A percentile compares a stretch with the other conserved stretches of the same genome.
phyloP scores from a whole-genome alignment of 345 rosid genomes.

The Aquilaria yunnanensis region DNA sequence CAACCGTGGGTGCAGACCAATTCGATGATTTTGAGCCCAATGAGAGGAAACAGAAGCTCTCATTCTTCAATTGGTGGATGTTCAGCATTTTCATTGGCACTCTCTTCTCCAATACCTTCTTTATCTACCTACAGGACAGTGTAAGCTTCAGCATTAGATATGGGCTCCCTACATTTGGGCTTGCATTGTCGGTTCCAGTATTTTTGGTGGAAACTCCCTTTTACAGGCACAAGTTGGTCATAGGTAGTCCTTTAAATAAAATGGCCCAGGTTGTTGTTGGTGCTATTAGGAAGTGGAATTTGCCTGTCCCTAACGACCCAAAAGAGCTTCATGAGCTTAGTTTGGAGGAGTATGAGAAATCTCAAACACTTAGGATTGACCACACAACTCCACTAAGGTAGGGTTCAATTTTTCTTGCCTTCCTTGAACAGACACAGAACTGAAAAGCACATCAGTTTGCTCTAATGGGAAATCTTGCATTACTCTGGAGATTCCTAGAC shows the following conservation, averaged over 20 bases:
- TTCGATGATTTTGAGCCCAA: slow-evolving; percentile 55
- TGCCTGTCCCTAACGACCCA: slow-evolving; percentile 30
- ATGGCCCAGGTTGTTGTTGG: slow-evolving; percentile 48
- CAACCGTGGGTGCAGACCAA: slow-evolving; percentile 69
- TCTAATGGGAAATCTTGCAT: not conserved
- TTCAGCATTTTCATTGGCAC: slow-evolving; percentile 55
- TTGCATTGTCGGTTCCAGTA: slow-evolving; percentile 28
- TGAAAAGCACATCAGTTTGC: not conserved
- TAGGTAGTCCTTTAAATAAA: slow-evolving; percentile 43
- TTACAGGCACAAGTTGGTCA: slow-evolving; percentile 45
- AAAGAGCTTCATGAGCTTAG: slow-evolving; percentile 43
- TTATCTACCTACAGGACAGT: slow-evolving; percentile 47
- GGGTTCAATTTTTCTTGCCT: not conserved
- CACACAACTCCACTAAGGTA: slow-evolving; percentile 45
- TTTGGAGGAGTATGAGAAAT: slow-evolving; percentile 25
- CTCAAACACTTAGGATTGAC: slow-evolving; percentile 30
- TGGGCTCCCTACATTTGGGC: slow-evolving; percentile 41
- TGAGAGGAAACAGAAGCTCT: slow-evolving; percentile 50
- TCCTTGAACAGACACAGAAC: not conserved
- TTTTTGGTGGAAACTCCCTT: slow-evolving; percentile 43
- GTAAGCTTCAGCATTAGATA: slow-evolving; percentile 46
- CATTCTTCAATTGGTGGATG: slow-evolving; percentile 78
- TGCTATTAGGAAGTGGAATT: slow-evolving; percentile 36
- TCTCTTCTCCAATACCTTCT: slow-evolving; percentile 45
- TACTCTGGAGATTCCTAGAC: slow-evolving; percentile 44